Evolutionary conservation across 2,329 filamentous ascomycete genomes (phyloP).

Genomic region (Aspergillus pseudoviridinutans): DNA sequence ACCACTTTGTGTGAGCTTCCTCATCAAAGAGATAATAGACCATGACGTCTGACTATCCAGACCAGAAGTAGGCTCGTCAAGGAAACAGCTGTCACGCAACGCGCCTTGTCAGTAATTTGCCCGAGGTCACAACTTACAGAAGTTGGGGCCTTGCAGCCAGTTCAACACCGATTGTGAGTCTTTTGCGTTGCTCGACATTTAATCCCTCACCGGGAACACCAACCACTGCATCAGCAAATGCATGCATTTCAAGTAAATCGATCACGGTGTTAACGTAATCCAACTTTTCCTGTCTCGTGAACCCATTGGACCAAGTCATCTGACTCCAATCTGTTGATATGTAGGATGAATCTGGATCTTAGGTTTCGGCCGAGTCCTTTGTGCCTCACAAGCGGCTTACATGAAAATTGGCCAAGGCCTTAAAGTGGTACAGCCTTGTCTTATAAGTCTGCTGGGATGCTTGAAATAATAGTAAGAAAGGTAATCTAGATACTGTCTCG

Average conservation of each 20-base stretch:
- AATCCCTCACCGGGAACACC: slow-evolving; percentile 76
- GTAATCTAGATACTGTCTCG: too few species aligned
- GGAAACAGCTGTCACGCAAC: slow-evolving; percentile 39
- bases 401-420: too few species aligned
- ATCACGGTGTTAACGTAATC: slow-evolving; percentile 85
- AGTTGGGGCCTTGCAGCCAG: slow-evolving; percentile 85
- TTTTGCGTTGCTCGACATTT: slow-evolving; percentile 60
- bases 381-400: too few species aligned
- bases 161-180: slow-evolving; percentile 86
- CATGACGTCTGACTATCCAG: slow-evolving; percentile 86
- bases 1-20: slow-evolving; percentile 79
- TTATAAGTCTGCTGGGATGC: too few species aligned
- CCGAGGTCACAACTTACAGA: slow-evolving; percentile 35
- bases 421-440: too few species aligned
- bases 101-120: too few species aligned
- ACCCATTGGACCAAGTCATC: too few species aligned
- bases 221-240: slow-evolving; percentile 81
- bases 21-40: slow-evolving; percentile 77
- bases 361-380: too few species aligned
- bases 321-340: too few species aligned
- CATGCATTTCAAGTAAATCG: slow-evolving; percentile 78
- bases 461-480: too few species aligned
- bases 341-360: too few species aligned
- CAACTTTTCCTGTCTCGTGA: slow-evolving; percentile 74
- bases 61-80: slow-evolving; percentile 89